Percentiles rank a stretch among this genome's conserved stretches.
Conservation (phyloP, 2,329 filamentous ascomycete genomes). For the Colletotrichum cordylinicola region DNA sequence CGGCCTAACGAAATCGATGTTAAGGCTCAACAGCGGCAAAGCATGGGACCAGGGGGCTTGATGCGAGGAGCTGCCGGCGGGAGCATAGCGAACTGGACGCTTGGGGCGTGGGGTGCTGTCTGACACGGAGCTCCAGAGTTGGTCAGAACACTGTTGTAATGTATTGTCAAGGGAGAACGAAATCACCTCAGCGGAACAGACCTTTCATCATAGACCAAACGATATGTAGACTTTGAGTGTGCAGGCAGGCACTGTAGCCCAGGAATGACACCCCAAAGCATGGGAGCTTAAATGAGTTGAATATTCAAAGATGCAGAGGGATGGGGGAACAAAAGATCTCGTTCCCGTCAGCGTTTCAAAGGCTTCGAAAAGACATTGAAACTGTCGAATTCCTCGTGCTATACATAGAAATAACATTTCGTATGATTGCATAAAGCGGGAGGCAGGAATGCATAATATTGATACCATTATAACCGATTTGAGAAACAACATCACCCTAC, state of each 20-base stretch:
- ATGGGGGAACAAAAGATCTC: not conserved
- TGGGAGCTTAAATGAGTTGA: not conserved
- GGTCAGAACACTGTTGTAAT: not conserved
- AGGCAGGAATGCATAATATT: not conserved
- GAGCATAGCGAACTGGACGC: conserved; percentile 60
- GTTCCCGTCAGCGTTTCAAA: not conserved
- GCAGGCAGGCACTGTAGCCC: not conserved
- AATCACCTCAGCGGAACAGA: not conserved
- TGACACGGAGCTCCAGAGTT: conserved; percentile 26
- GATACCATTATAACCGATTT: conserved; percentile 10
- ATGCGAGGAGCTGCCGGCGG: conserved; percentile 40
- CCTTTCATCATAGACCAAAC: not conserved
- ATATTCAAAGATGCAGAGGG: not conserved
- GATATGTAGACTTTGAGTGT: not conserved
- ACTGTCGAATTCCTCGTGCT: not conserved
- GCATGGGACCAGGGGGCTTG: conserved; percentile 63
- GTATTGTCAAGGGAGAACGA: not conserved
- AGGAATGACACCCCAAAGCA: conserved; percentile 10
- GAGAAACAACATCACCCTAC: not conserved
- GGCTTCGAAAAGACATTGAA: not conserved
- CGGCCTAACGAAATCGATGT: conserved; percentile 64
- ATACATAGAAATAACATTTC: not conserved
- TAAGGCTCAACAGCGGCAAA: conserved; percentile 66
- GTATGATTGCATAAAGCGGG: conserved; percentile 1
- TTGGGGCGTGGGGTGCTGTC: conserved; percentile 65